Evolutionary conservation across 2,329 filamentous ascomycete species (phyloP), one percentile per base, ranked within the genome.

Genomic region (Cladosporium sphaerospermum): DNA sequence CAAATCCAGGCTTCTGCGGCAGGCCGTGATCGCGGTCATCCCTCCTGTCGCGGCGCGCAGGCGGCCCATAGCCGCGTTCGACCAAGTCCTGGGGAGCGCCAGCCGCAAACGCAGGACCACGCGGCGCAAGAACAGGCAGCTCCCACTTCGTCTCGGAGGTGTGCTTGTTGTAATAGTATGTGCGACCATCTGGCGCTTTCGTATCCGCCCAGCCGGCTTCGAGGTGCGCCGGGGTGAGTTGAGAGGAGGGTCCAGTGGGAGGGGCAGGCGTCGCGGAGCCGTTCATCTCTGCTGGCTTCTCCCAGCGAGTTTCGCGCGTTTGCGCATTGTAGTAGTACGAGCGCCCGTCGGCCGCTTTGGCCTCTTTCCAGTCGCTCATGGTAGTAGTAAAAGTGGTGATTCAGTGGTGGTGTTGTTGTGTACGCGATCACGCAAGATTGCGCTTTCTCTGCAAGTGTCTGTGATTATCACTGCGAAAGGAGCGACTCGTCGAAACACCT

Each of bases 61-160:
- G 48, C 16, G 28, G 64, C 57, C 36, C 59, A 56, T 53, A 55
- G 13, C 54, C 44, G 14, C 56, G 57, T 23, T 58, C 56, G 37
- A 41, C 56, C 39, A 57, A 55, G 18, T 55, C 54, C 13, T 45
- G 53, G 32, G 54, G 56, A 18, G 62, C 78, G 14, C 81, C 82
- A 10, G 82, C 81, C 42, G 84, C 82, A 67, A 84, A 85, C 14
- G 77, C 59, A 8, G 62, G 58, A n/a, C 56, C 57, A 14, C 59
- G 54, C 23, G 58, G 51, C 8, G 16, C 37, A 47, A 47, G 28
- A 40, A 36, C 23, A 53, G 93, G 93, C 80, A 96, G 91, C 65
- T 91, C 86, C 93, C 93, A 99, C 32, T 88, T 89, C 69, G 90
- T 97, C 73, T 90, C 81, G 72, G 92, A 91, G 42, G 88, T 91